Percentiles rank a stretch among this genome's conserved stretches.
Evolutionary conservation across 345 rosid species (phyloP).

Genomic region (Citrus unshiu): DNA sequence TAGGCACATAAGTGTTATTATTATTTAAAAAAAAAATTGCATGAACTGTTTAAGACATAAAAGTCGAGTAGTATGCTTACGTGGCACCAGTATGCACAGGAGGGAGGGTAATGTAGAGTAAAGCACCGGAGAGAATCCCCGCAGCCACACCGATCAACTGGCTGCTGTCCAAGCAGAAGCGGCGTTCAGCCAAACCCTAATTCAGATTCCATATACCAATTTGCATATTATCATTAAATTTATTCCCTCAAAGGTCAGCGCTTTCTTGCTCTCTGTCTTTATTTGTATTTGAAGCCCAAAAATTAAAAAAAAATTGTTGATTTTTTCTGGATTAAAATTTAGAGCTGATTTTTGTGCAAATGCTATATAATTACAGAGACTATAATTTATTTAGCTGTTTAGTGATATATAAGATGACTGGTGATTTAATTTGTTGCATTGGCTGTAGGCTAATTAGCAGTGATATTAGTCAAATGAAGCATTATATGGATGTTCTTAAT

Average conservation of each 20-base stretch:
- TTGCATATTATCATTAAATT: not conserved
- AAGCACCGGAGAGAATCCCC: conserved; percentile 7
- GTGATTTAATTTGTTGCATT: not conserved
- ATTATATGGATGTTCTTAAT: not conserved
- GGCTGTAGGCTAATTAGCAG: not conserved
- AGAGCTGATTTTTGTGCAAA: not conserved
- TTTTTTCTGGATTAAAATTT: not conserved
- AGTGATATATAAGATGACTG: not conserved
- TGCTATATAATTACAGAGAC: not conserved
- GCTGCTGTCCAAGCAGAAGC: too few species aligned
- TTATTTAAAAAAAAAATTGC: too few species aligned
- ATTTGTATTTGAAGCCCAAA: too few species aligned
- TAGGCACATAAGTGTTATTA: too few species aligned
- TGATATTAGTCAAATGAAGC: not conserved
- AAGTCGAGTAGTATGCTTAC: not conserved
- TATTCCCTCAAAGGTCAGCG: not conserved
- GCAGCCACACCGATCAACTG: not conserved
- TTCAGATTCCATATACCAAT: not conserved
- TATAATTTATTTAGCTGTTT: not conserved
- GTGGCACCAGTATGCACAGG: not conserved
- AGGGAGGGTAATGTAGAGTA: not conserved
- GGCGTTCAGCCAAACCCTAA: not conserved
- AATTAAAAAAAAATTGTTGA: not conserved
- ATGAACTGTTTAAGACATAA: not conserved
- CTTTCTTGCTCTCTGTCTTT: not conserved